Conservation (phyloP, 1,284 basidiomycete genomes). For the Rhodotorula sp. region DNA sequence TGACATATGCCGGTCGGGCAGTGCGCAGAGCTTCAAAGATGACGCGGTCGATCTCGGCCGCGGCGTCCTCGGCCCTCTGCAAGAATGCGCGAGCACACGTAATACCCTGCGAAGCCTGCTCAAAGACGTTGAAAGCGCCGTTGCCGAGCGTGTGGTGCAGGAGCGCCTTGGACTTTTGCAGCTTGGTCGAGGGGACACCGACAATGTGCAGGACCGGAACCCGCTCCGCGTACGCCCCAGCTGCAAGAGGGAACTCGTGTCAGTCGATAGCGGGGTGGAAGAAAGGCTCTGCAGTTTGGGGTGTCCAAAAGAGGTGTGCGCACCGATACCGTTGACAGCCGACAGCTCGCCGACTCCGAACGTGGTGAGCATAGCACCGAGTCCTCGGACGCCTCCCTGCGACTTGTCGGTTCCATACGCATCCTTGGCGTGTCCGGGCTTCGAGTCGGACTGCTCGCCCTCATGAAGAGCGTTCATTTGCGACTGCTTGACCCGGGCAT, state of each 20-base stretch:
- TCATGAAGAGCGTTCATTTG: conserved; percentile 17
- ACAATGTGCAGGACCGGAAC: conserved; percentile 90
- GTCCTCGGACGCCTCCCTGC: conserved; percentile 36
- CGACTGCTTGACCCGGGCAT: conserved; percentile 75
- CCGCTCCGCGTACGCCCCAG: conserved; percentile 63
- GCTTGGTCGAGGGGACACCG: conserved; percentile 73
- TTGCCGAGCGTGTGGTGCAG: conserved; percentile 60
- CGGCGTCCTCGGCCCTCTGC: conserved; percentile 58
- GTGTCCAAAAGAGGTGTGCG: conserved; percentile 45
- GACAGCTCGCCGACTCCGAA: conserved; percentile 89
- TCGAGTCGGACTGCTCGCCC: neutral
- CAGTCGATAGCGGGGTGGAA: too few species aligned
- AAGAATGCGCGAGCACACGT: conserved; percentile 67
- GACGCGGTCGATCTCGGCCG: conserved; percentile 74
- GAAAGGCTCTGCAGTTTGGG: too few species aligned
- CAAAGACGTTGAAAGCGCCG: conserved; percentile 69
- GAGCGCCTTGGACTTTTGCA: conserved; percentile 57
- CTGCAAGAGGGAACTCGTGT: neutral
- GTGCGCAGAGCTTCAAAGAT: conserved; percentile 66
- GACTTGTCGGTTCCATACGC: conserved; percentile 21
- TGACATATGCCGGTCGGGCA: conserved; percentile 81
- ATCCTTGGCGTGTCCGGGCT: neutral
- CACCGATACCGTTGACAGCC: conserved; percentile 75
- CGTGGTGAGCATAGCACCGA: conserved; percentile 53
- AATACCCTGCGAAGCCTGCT: conserved; percentile 71